Evolutionary conservation across 2,329 filamentous ascomycete genomes (phyloP).

Genomic region (Trichoderma koningii): DNA sequence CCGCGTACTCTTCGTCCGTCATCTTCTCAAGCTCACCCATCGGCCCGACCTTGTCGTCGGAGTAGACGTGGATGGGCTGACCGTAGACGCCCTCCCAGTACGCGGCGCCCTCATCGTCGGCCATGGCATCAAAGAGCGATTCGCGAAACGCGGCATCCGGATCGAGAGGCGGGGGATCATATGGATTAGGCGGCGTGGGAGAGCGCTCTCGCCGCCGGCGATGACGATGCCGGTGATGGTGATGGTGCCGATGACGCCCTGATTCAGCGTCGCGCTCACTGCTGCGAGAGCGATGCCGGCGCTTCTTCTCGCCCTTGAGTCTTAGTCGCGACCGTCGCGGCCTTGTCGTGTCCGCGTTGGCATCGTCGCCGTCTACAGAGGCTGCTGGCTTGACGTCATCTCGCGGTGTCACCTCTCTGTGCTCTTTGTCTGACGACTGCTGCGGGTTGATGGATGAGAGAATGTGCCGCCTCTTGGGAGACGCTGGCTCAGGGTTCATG

Average conservation of each 20-base stretch:
- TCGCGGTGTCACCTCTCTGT: neutral
- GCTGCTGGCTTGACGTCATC: neutral
- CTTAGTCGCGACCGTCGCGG: constrained; percentile 40
- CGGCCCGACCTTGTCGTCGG: constrained; percentile 49
- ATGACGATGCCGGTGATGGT: constrained; percentile 38
- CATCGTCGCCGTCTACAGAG: constrained; percentile 16
- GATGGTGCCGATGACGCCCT: constrained; percentile 29
- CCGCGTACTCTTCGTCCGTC: constrained; percentile 89
- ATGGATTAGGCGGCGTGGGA: constrained; percentile 51
- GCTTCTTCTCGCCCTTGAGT: constrained; percentile 39
- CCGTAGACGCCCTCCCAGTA: constrained; percentile 98
- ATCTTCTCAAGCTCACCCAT: constrained; percentile 72
- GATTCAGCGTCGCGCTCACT: constrained; percentile 33
- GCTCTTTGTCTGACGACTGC: constrained; percentile 13
- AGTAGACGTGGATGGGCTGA: constrained; percentile 85
- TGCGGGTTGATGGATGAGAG: constrained; percentile 52
- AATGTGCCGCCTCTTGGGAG: constrained; percentile 50
- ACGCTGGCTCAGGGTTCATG: constrained; percentile 41
- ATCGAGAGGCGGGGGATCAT: constrained; percentile 55
- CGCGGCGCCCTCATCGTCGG: constrained; percentile 90
- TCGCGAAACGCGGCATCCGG: constrained; percentile 82
- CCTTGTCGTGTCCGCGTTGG: constrained; percentile 32
- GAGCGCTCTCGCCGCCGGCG: constrained; percentile 45
- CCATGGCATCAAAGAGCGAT: constrained; percentile 94
- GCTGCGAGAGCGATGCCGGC: constrained; percentile 33